phyloP scores from a whole-genome alignment of 73 alveolate genomes.

The Effrenium voratum region DNA sequence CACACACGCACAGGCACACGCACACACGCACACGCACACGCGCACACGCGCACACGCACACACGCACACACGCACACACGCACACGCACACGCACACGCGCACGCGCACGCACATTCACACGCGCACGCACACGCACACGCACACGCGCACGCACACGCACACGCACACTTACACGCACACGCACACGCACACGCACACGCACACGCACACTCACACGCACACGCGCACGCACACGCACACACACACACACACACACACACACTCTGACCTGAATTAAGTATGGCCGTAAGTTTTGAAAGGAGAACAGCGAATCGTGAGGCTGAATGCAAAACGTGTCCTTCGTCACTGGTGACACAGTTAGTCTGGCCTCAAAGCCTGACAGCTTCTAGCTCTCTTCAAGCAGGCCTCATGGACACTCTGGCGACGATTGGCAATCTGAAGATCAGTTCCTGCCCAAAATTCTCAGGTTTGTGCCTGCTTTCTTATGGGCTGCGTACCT shows the following conservation, averaged over 20 bases:
- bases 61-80: conserved; percentile 10
- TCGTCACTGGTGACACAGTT: too few relatives aligned
- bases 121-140: conserved; percentile 3
- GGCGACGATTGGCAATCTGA: too few relatives aligned
- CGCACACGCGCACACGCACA: neutral
- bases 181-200: conserved; percentile 32
- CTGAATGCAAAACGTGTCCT: too few relatives aligned
- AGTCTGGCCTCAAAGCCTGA: too few relatives aligned
- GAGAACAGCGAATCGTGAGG: too few relatives aligned
- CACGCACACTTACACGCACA: neutral
- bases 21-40: conserved; percentile 1
- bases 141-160: neutral
- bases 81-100: neutral
- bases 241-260: neutral
- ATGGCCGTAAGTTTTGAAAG: too few relatives aligned
- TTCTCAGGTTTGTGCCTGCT: neutral
- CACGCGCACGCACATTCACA: conserved; percentile 17
- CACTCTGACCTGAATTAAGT: too few relatives aligned
- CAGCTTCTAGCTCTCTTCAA: too few relatives aligned
- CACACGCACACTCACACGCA: neutral
- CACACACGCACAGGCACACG: neutral
- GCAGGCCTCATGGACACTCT: too few relatives aligned
- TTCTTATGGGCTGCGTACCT: conserved; percentile 72
- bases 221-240: conserved; percentile 3
- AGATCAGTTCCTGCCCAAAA: too few relatives aligned